Base-by-base conservation (phyloP, 345 rosid genomes). In the Mangifera indica region DNA sequence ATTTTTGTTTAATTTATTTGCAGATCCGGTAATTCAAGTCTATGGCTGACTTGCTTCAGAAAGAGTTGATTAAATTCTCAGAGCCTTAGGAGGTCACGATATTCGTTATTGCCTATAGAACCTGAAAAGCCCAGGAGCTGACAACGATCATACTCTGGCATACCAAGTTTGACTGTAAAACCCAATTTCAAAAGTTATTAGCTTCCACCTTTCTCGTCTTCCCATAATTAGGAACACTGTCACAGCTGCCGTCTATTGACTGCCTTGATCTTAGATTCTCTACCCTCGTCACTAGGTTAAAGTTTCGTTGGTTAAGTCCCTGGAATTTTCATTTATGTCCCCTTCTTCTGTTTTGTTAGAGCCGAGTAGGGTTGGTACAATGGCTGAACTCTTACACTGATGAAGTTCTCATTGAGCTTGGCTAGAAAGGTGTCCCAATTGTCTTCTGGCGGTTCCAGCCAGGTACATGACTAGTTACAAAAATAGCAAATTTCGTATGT, bases 361-460 rank as follows among this genome's bases (percentile, higher is more conserved):
- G 96, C 78, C 93, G 99, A 82, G 99, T 92, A 70, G 98, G 98
- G 25, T 98, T 96, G 69, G 96, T 92, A 60, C 86, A 89, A 51
- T 95, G 98, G 98, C 77, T 95, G 80, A 95, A 88, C 79, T 97
- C 99, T 15, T 95, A 95, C 82, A 92, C 98, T 0, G 97, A 92
- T 78, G 91, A 95, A 79, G 97, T 91, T 71, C 93, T 95, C 32
- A 89, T 91, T 3, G 93, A 95, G 80, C 94, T 95, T 72, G 98
- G 99, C 72, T 87, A 84, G 84, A 91, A 77, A 76, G 98, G 99
- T 65, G 92, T 95, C n/a, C n/a, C 45, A 92, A 92, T 86, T 91
- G 89, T 82, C 93, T 92, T 65, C 83, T 95, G 65, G 97, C 94
- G 20, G 87, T 95, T 60, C 98, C 97, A 67, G 87, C 92, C 73